Evolutionary conservation across 2,329 filamentous ascomycete genomes (phyloP).

Genomic region (Colletotrichum destructivum): DNA sequence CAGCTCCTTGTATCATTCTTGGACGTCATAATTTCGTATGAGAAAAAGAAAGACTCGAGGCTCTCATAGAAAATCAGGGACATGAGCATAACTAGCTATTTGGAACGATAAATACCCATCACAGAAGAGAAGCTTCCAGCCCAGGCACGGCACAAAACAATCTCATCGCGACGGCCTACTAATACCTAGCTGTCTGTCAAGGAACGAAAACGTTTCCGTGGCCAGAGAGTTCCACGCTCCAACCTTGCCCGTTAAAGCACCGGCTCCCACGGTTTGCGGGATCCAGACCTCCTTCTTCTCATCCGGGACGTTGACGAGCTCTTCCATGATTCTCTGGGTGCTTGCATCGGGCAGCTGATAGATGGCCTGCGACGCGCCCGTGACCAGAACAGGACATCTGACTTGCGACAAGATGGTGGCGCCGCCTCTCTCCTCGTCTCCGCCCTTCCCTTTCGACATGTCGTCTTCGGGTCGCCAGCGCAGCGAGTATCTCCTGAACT

Average conservation of each 20-base stretch:
- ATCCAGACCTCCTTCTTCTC: conserved; percentile 11
- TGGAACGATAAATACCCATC: too few species aligned
- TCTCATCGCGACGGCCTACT: background rate
- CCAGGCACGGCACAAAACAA: background rate
- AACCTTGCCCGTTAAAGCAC: conserved; percentile 2
- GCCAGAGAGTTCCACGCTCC: conserved; percentile 5
- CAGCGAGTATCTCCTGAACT: conserved; percentile 5
- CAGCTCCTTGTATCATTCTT: too few species aligned
- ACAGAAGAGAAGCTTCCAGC: too few species aligned
- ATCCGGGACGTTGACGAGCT: background rate
- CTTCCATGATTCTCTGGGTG: conserved; percentile 7
- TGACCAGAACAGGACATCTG: conserved; percentile 5
- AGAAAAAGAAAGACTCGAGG: too few species aligned
- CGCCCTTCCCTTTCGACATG: background rate
- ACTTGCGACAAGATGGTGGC: background rate
- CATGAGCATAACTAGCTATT: too few species aligned
- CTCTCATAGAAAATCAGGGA: too few species aligned
- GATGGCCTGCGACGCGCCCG: conserved; percentile 10
- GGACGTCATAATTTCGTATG: too few species aligned
- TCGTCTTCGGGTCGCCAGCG: conserved; percentile 18
- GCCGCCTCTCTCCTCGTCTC: conserved; percentile 1
- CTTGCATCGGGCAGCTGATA: conserved; percentile 1
- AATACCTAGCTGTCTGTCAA: background rate
- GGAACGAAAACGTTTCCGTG: conserved; percentile 7
- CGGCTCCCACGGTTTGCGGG: background rate